A percentile compares a stretch with the other conserved stretches of the same genome.
phyloP scores from a whole-genome alignment of 2,329 filamentous ascomycete species.

The Emergomyces orientalis region DNA sequence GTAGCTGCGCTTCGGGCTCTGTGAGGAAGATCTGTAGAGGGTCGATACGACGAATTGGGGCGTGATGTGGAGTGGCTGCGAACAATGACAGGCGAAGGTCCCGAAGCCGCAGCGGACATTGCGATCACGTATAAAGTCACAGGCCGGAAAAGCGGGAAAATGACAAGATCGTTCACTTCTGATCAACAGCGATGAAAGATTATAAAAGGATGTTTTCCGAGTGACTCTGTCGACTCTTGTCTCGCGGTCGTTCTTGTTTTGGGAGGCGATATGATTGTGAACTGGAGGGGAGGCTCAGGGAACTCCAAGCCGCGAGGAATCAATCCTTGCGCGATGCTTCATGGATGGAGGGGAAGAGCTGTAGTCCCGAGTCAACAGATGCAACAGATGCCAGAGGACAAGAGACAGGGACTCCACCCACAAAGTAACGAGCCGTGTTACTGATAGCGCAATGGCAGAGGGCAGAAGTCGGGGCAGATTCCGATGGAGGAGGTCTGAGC shows the following conservation, averaged over 20 bases:
- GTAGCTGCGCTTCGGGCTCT: slow-evolving; percentile 39
- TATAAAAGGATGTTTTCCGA: not conserved
- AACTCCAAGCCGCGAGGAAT: slow-evolving; percentile 1
- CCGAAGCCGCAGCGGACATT: slow-evolving; percentile 40
- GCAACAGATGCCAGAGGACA: not conserved
- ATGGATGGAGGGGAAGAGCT: not conserved
- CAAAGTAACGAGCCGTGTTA: not conserved
- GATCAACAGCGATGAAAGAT: not conserved
- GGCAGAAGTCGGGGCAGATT: not conserved
- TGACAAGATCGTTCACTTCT: not conserved
- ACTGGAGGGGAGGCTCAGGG: slow-evolving; percentile 5
- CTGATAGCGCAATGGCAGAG: not conserved
- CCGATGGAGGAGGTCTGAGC: not conserved
- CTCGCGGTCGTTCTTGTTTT: not conserved
- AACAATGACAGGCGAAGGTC: slow-evolving; percentile 39
- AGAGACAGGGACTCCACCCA: not conserved
- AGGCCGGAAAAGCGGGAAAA: not conserved
- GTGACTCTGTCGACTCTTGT: not conserved
- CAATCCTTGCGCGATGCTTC: not conserved
- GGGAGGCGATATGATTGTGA: not conserved
- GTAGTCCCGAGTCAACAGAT: not conserved
- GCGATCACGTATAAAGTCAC: slow-evolving; percentile 3
- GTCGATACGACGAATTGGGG: slow-evolving; percentile 36
- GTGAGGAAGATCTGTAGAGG: slow-evolving; percentile 37
- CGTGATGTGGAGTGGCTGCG: slow-evolving; percentile 43